Percentiles rank a stretch among this genome's conserved stretches.
Conservation (phyloP, 2,329 filamentous ascomycete genomes). For the Knufia petricola region DNA sequence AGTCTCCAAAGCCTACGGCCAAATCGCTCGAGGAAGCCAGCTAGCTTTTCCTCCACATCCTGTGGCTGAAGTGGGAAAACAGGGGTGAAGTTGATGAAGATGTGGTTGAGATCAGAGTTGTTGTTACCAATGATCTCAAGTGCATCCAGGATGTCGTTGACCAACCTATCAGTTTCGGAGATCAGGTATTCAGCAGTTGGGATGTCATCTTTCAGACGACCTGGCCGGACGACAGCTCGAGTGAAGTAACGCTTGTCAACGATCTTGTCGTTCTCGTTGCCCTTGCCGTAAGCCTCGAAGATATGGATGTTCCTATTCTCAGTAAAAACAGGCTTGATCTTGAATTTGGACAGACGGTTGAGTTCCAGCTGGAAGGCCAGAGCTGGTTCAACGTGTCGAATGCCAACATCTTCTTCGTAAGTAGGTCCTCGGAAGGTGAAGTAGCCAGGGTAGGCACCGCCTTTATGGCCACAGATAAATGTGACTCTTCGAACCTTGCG, state of each 20-base stretch:
- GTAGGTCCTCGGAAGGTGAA: constrained; percentile 92
- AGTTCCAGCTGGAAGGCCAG: constrained; percentile 98
- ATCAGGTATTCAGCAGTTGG: constrained; percentile 98
- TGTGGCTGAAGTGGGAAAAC: constrained; percentile 85
- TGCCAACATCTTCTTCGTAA: constrained; percentile 86
- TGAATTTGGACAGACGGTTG: constrained; percentile 86
- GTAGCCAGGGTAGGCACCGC: constrained; percentile 92
- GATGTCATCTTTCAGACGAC: constrained; percentile 90
- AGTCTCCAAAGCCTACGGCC: constrained; percentile 91
- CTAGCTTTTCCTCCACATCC: constrained; percentile 86
- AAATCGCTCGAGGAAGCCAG: constrained; percentile 92
- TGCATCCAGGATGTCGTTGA: constrained; percentile 96
- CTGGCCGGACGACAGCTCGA: constrained; percentile 86
- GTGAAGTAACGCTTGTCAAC: constrained; percentile 88
- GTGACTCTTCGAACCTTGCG: constrained; percentile 81
- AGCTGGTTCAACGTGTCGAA: constrained; percentile 93
- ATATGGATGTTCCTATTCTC: constrained; percentile 99
- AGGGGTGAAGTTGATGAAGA: constrained; percentile 99
- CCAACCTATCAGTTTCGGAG: constrained; percentile 88
- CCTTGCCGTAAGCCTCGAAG: constrained; percentile 92
- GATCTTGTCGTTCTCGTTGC: constrained; percentile 69
- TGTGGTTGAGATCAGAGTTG: constrained; percentile 97
- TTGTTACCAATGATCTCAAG: constrained; percentile 98
- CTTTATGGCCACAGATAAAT: constrained; percentile 90
- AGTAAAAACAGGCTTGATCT: constrained; percentile 96